Conservation (phyloP, 2,329 filamentous ascomycete species). For the Colletotrichum sp. region DNA sequence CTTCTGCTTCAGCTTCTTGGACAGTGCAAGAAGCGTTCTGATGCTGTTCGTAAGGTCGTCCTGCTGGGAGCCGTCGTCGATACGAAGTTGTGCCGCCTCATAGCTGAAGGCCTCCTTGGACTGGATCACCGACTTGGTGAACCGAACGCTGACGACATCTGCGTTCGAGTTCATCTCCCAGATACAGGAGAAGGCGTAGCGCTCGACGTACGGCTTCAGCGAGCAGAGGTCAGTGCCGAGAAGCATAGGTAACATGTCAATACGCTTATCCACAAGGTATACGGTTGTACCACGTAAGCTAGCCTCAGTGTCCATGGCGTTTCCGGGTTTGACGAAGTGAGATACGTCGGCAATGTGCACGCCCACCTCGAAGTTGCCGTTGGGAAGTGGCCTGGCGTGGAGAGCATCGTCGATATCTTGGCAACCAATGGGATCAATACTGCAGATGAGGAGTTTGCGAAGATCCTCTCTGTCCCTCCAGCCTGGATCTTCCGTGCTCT, state of each 20-base stretch:
- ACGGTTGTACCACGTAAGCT: slow-evolving; percentile 95
- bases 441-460: slow-evolving; percentile 87
- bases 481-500: slow-evolving; percentile 78
- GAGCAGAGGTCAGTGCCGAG: slow-evolving; percentile 97
- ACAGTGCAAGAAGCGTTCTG: slow-evolving; percentile 84
- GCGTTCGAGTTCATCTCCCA: slow-evolving; percentile 90
- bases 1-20: slow-evolving; percentile 92
- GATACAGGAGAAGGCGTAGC: slow-evolving; percentile 82
- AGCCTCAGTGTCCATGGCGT: slow-evolving; percentile 95
- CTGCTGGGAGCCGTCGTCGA: slow-evolving; percentile 86
- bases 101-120: slow-evolving; percentile 98
- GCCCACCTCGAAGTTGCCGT: slow-evolving; percentile 94
- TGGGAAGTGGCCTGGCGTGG: slow-evolving; percentile 82
- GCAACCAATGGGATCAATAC: slow-evolving; percentile 94
- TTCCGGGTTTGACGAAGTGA: slow-evolving; percentile 96
- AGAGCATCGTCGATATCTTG: slow-evolving; percentile 98
- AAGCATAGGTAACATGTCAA: slow-evolving; percentile 98
- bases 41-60: slow-evolving; percentile 92
- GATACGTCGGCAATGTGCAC: slow-evolving; percentile 99
- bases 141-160: slow-evolving; percentile 83
- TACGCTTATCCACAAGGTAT: slow-evolving; percentile 97
- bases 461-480: slow-evolving; percentile 89
- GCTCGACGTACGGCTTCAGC: slow-evolving; percentile 96
- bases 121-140: slow-evolving; percentile 97
- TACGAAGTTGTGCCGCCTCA: slow-evolving; percentile 91